phyloP scores from a whole-genome alignment of 1,139 yeast species.

The Taphrina populina region DNA sequence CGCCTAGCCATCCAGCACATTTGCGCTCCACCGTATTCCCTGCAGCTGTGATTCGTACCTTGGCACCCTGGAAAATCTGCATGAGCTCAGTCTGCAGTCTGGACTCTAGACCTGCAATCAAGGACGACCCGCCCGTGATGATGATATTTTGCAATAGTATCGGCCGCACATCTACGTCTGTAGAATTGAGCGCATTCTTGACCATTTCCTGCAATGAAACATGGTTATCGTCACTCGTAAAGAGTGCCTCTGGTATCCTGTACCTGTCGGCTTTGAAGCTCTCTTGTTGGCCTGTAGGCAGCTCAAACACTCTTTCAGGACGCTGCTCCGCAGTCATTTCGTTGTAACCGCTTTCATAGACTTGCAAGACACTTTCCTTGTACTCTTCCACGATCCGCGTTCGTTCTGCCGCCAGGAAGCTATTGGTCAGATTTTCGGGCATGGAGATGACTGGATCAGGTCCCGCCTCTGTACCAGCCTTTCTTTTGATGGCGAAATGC shows the following conservation, averaged over 20 bases:
- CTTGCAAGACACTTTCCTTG: conserved; percentile 62
- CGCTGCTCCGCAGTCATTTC: conserved; percentile 40
- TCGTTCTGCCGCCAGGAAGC: conserved; percentile 43
- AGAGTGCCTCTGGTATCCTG: conserved; percentile 69
- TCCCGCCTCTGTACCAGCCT: conserved; percentile 43
- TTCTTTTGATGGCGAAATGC: conserved; percentile 44
- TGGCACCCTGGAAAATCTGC: conserved; percentile 79
- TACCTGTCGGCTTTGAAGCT: conserved; percentile 63
- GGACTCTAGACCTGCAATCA: conserved; percentile 85
- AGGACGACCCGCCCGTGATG: conserved; percentile 83
- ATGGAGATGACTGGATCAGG: conserved; percentile 47
- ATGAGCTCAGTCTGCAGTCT: conserved; percentile 73
- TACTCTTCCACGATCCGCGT: conserved; percentile 49
- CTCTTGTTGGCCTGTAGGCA: conserved; percentile 67
- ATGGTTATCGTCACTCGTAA: conserved; percentile 46
- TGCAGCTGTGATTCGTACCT: conserved; percentile 81
- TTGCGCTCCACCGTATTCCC: conserved; percentile 82
- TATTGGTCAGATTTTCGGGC: conserved; percentile 41
- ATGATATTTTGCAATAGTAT: conserved; percentile 89
- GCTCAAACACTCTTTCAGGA: conserved; percentile 61
- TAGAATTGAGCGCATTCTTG: conserved; percentile 58
- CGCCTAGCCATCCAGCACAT: conserved; percentile 93
- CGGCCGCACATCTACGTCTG: conserved; percentile 89
- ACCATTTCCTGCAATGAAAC: conserved; percentile 50
- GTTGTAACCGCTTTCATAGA: conserved; percentile 48